These are phyloP conservation scores for Pseudopithomyces maydicus DNA, from an alignment of 2,329 filamentous ascomycete genomes.

Conservation along the genomic window DNA sequence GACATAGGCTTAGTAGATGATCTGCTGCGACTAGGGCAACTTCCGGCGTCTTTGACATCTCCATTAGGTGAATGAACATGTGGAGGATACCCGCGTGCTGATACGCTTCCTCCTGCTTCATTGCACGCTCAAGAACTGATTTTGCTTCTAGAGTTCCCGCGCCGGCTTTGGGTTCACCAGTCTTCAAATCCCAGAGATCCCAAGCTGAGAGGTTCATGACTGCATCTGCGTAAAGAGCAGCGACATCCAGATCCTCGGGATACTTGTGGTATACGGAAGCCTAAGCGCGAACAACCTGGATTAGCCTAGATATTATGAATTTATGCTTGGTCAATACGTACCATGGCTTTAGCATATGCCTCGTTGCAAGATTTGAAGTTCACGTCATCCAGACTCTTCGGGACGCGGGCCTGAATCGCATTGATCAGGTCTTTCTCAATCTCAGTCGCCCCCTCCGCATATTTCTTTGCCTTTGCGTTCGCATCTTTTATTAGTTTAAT, in stretches of 20 bases:
- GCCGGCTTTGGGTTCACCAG: conserved; percentile 59
- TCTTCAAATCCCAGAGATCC: conserved; percentile 67
- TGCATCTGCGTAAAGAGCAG: conserved; percentile 66
- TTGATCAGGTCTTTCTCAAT: conserved; percentile 67
- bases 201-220: conserved; percentile 70
- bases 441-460: conserved; percentile 46
- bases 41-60: conserved; percentile 74
- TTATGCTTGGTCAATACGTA: no score
- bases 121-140: conserved; percentile 61
- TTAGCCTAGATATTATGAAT: no score
- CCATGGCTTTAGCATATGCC: conserved; percentile 67
- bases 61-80: conserved; percentile 78
- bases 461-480: conserved; percentile 50
- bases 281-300: no score
- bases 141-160: conserved; percentile 65
- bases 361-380: conserved; percentile 60
- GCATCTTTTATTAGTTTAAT: conserved; percentile 57
- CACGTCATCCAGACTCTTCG: conserved; percentile 48
- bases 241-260: conserved; percentile 65
- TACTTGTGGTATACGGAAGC: conserved; percentile 57
- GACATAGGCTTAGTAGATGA: conserved; percentile 66
- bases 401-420: conserved; percentile 59
- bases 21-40: conserved; percentile 65
- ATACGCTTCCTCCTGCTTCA: conserved; percentile 55
- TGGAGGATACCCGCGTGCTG: conserved; percentile 74